These are phyloP conservation scores for Thermothelomyces thermophilus DNA, from an alignment of 2,329 filamentous ascomycete genomes.

Conservation along the genomic window DNA sequence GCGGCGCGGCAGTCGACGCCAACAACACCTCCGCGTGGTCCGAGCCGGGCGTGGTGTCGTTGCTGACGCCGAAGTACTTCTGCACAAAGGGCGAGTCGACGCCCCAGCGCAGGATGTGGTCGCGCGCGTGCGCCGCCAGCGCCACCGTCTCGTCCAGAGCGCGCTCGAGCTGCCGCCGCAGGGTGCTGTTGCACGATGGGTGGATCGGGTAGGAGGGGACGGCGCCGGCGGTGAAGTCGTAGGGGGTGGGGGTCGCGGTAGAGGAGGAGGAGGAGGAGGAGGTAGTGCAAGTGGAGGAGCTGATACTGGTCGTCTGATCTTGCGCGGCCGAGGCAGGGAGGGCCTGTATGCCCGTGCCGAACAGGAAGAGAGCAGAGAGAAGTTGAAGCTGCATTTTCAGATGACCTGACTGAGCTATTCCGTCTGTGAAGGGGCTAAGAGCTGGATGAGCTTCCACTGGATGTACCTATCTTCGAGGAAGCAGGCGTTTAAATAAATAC, in stretches of 20 bases:
- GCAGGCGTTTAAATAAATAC: background rate
- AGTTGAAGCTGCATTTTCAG: background rate
- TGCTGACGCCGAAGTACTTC: slow-evolving; percentile 60
- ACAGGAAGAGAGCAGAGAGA: background rate
- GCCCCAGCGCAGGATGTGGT: slow-evolving; percentile 54
- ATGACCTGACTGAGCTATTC: background rate
- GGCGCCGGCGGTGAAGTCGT: slow-evolving; percentile 20
- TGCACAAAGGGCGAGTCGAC: slow-evolving; percentile 51
- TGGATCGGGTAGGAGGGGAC: slow-evolving; percentile 45
- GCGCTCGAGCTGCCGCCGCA: slow-evolving; percentile 47
- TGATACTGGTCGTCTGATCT: background rate
- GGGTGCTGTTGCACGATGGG: slow-evolving; percentile 58
- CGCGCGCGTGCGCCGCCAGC: slow-evolving; percentile 54
- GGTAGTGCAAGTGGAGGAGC: background rate
- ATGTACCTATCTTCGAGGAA: background rate
- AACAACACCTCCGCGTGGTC: no score
- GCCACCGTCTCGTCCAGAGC: slow-evolving; percentile 53
- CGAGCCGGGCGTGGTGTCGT: background rate
- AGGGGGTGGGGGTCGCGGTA: slow-evolving; percentile 3
- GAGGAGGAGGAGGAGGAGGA: background rate
- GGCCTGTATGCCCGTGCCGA: background rate
- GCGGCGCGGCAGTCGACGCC: slow-evolving; percentile 49
- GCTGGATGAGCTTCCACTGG: background rate
- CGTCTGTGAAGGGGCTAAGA: no score
- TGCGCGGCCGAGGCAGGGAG: background rate